phyloP scores from a whole-genome alignment of 768 basidiomycete genomes.

The Rhizopogon sp. region DNA sequence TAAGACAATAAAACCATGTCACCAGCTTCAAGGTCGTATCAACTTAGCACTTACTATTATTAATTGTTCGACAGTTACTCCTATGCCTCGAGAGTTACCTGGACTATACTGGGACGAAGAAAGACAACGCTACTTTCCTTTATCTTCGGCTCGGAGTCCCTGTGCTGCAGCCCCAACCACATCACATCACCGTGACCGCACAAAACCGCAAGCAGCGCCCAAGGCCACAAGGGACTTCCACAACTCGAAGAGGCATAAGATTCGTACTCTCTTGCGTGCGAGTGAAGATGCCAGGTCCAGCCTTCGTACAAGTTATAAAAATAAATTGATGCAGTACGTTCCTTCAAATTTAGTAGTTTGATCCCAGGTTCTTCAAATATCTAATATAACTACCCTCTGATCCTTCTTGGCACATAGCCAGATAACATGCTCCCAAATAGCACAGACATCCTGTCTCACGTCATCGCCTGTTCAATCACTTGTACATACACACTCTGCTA shows the following conservation, averaged over 20 bases:
- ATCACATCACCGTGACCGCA: neutral
- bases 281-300: neutral
- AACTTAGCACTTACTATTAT: neutral
- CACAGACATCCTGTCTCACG: constrained; percentile 29
- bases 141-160: constrained; percentile 29
- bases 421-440: constrained; percentile 35
- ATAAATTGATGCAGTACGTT: constrained; percentile 23
- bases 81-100: constrained; percentile 48
- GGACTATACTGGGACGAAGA: constrained; percentile 53
- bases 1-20: no score
- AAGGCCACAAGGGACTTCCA: neutral
- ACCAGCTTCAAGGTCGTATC: no score
- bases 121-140: constrained; percentile 53
- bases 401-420: constrained; percentile 26
- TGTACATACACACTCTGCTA: constrained; percentile 19
- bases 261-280: neutral
- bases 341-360: neutral
- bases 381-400: neutral
- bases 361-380: neutral
- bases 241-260: neutral
- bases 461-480: constrained; percentile 27
- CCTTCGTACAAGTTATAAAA: constrained; percentile 13
- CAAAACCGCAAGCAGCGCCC: constrained; percentile 3
- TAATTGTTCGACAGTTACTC: neutral
- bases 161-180: neutral